phyloP scores from a whole-genome alignment of 306 rosid species.

The Prunus fruticosa region DNA sequence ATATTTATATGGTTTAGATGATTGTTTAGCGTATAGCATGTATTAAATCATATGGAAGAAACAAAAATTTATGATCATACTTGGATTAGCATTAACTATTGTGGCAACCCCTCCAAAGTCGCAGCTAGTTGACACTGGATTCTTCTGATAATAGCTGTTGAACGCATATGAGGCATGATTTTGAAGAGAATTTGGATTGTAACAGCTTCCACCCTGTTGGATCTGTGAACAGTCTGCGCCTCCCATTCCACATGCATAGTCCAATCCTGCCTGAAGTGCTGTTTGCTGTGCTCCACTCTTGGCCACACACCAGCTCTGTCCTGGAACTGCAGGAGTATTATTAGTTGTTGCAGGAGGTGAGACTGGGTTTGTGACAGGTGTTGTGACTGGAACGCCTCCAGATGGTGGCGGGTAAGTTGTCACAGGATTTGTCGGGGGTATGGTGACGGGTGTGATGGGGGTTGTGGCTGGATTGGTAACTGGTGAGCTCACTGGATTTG shows the following conservation, averaged over 20 bases:
- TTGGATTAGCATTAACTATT: constrained; percentile 64
- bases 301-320: constrained; percentile 88
- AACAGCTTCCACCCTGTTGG: constrained; percentile 79
- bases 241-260: constrained; percentile 79
- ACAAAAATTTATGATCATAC: constrained; percentile 37
- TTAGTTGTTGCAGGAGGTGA: constrained; percentile 52
- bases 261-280: constrained; percentile 74
- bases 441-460: constrained; percentile 20
- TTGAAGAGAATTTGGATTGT: constrained; percentile 61
- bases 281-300: constrained; percentile 57
- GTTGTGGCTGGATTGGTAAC: constrained; percentile 46
- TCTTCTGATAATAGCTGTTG: constrained; percentile 80
- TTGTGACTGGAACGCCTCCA: constrained; percentile 40
- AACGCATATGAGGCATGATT: constrained; percentile 91
- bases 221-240: constrained; percentile 72
- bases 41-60: neutral
- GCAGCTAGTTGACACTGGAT: constrained; percentile 77
- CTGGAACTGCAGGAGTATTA: constrained; percentile 44
- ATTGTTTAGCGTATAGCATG: neutral
- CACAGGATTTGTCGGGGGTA: constrained; percentile 46
- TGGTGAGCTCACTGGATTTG: constrained; percentile 50
- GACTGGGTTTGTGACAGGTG: constrained; percentile 44
- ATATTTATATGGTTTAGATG: too few relatives aligned
- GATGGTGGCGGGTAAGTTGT: constrained; percentile 72
- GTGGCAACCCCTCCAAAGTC: constrained; percentile 86